A percentile compares a stretch with the other conserved stretches of the same genome.
phyloP scores from a whole-genome alignment of 805 yeast genomes.

The Priceomyces melissophilus region DNA sequence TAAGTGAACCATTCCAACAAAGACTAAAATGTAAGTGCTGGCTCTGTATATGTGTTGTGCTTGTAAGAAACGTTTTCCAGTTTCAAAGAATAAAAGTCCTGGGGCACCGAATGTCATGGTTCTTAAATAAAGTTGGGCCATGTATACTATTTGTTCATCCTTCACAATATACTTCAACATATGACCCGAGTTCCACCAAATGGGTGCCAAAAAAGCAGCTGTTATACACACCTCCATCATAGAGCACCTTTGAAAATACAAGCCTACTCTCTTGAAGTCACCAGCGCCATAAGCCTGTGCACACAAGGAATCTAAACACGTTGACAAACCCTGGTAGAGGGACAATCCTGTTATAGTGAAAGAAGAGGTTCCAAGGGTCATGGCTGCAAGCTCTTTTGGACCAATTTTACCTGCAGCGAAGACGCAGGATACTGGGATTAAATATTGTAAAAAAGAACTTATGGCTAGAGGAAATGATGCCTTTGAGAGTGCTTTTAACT shows the following conservation, averaged over 20 bases:
- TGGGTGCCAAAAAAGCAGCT: conserved; percentile 16
- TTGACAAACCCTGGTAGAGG: conserved; percentile 74
- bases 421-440: conserved; percentile 69
- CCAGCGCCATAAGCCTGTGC: conserved; percentile 85
- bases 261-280: conserved; percentile 60
- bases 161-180: conserved; percentile 47
- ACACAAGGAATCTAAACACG: conserved; percentile 75
- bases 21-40: conserved; percentile 61
- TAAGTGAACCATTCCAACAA: conserved; percentile 71
- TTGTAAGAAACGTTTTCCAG: conserved; percentile 77
- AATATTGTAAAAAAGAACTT: conserved; percentile 67
- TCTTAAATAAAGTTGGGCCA: conserved; percentile 62
- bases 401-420: conserved; percentile 79
- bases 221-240: conserved; percentile 47
- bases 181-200: conserved; percentile 59
- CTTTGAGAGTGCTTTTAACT: conserved; percentile 18
- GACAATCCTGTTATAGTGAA: conserved; percentile 72
- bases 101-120: conserved; percentile 69
- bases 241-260: conserved; percentile 69
- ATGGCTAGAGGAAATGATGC: conserved; percentile 60
- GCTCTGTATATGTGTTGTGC: conserved; percentile 88
- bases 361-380: conserved; percentile 75
- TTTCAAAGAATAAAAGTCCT: conserved; percentile 72
- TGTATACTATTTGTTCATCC: conserved; percentile 46
- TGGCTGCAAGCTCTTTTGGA: conserved; percentile 74